Base-by-base conservation (phyloP, 1,284 basidiomycete species). In the Papiliotrema terrestris region DNA sequence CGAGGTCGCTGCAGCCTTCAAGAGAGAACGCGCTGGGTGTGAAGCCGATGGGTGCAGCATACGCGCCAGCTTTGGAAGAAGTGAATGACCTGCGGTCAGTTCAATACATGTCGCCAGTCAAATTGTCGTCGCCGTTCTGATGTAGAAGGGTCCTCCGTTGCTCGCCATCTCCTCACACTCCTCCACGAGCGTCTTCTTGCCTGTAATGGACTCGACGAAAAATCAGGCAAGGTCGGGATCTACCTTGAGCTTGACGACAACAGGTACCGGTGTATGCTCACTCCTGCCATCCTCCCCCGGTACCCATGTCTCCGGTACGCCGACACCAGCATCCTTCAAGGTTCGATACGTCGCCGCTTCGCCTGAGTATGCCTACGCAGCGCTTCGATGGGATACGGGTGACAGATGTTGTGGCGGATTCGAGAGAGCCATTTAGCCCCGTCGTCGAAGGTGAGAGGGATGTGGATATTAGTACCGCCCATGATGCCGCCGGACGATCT, bases 51-150 rank as follows among this genome's bases (percentile, higher is more conserved):
- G 51, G 51, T 11, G 51, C 42, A 13, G 25, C n/a, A 29, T 45
- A 52, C 2, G 51, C 51, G 25, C 45, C 42, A 13, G 51, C 51
- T 38, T 45, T 52, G 29, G 9, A 45, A 36, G 51, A 45, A n/a
- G 43, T 52, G 14, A 19, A 32, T 19, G 51, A 13, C 51, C 51
- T 52, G 35, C 42, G 9, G 35, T 52, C 15, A 52, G 41, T 23
- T 45, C 44, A 13, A 15, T 29, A 14, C 14, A 17, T 15, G 43
- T 52, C 20, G 46, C 51, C 45, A 45, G 5, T 52, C 29, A 42
- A 42, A 52, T 39, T 52, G 17, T 5, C 8, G 5, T 52, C 51
- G 29, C 36, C 51, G 20, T 52, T 42, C 42, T 52, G 36, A 52
- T 37, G 44, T 52, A 52, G 25, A 32, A 50, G 6, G 29, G 29